Evolutionary conservation across 768 basidiomycete species (phyloP), one percentile per base, ranked within the genome.

Genomic region (Tylopilus plumbeoviolaceoides): DNA sequence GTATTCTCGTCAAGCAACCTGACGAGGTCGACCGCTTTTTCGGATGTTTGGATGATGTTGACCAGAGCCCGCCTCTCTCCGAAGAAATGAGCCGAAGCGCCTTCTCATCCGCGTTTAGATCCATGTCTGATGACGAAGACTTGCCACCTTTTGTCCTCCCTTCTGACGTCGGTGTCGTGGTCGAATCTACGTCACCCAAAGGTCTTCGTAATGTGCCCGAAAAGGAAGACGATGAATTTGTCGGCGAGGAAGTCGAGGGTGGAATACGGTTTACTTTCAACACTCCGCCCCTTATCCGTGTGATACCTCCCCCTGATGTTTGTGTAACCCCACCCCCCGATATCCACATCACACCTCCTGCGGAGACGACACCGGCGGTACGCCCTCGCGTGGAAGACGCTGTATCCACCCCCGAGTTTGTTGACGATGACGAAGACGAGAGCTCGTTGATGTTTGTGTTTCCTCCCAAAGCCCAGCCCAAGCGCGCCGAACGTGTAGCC

Each of bases 11-110:
- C 20, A 56, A 59, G 12, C 56, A 62, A 35, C 56, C 70, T 2
- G 76, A 80, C 18, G 79, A 83, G n/a, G 73, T 87, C 9, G 89
- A 91, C 64, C 78, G 75, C 31, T 91, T 91, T 77, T 91, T 91
- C 59, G 83, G 80, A 40, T 91, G 88, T 51, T 61, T 80, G 56
- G 78, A 78, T 43, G 79, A 80, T 44, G 70, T 81, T 36, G 78
- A 80, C 58, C 75, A 77, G 39, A 73, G 78, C 0, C 82, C 83
- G 7, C 72, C 63, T 65, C 63, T 44, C 70, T 74, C 57, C 62
- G 55, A 65, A 43, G 85, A 86, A 65, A 77, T 73, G 64, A 80
- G 75, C 66, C 85, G 83, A 68, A 75, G 72, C 50, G 59, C 82
- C 20, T 90, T 89, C 60, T 73, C 83, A 1, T 74, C 62, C 75